These are phyloP conservation scores for Lactifluus subvellereus DNA, from an alignment of 768 basidiomycete species.

Conservation along the genomic window DNA sequence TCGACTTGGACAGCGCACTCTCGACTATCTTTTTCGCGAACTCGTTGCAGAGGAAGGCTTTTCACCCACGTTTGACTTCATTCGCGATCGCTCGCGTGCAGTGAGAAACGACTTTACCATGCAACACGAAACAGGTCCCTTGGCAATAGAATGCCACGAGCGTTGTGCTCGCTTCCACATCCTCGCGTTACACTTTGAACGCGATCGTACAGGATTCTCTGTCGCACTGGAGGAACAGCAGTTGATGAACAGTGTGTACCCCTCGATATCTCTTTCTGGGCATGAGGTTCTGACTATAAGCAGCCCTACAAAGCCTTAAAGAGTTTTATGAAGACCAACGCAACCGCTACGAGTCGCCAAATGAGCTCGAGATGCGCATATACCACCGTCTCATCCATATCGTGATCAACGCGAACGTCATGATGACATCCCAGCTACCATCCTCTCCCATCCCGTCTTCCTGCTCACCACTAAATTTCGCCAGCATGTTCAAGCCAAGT, in stretches of 20 bases:
- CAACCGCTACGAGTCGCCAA: constrained; percentile 59
- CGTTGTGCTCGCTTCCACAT: constrained; percentile 94
- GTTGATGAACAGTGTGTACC: constrained; percentile 76
- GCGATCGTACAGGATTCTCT: constrained; percentile 53
- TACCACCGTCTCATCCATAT: constrained; percentile 93
- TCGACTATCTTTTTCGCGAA: constrained; percentile 89
- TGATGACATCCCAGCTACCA: constrained; percentile 61
- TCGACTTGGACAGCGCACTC: constrained; percentile 51
- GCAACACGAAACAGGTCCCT: constrained; percentile 70
- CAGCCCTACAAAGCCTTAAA: constrained; percentile 87
- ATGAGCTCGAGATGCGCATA: constrained; percentile 93
- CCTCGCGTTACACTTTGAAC: constrained; percentile 63
- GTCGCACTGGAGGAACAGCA: constrained; percentile 79
- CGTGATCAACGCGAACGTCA: constrained; percentile 75
- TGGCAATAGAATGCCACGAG: constrained; percentile 87
- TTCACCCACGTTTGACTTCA: constrained; percentile 67
- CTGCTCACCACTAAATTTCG: constrained; percentile 80
- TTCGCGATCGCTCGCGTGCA: constrained; percentile 86
- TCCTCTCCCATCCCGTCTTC: constrained; percentile 70
- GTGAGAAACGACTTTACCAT: constrained; percentile 93
- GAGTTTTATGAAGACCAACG: constrained; percentile 88
- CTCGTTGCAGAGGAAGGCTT: constrained; percentile 69
- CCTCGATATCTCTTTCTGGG: constrained; percentile 5
- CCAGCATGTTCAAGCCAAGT: constrained; percentile 70
- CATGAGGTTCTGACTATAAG: not conserved